Conservation (phyloP, 202 grass and related monocot species). For the Schoenoplectus tabernaemontani region DNA sequence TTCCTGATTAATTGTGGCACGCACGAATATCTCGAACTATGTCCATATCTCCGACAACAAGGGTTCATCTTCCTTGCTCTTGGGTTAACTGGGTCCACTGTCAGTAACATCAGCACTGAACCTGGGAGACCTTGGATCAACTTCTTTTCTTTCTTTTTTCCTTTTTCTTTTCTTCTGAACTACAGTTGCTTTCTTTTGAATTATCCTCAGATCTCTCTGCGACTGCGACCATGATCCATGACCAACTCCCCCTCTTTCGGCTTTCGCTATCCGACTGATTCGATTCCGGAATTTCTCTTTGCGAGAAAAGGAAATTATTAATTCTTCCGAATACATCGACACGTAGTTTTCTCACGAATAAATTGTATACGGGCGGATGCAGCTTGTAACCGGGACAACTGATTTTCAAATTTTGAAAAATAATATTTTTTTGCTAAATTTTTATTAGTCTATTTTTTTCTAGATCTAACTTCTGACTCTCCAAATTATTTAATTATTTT, state of each 20-base stretch:
- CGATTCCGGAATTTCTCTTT: not conserved
- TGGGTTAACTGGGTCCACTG: not conserved
- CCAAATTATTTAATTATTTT: no score
- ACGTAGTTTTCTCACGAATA: not conserved
- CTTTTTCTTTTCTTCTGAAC: no score
- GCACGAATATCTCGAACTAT: not conserved
- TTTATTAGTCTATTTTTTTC: no score
- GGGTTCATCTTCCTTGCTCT: not conserved
- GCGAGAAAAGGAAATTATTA: not conserved
- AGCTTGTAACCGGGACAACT: no score
- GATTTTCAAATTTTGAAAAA: no score
- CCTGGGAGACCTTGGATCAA: not conserved
- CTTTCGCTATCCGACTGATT: not conserved
- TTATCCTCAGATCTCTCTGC: not conserved
- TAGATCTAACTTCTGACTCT: no score
- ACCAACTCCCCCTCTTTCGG: not conserved
- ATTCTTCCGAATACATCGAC: not conserved
- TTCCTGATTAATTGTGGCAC: not conserved
- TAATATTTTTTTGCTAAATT: no score
- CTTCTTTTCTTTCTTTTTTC: no score
- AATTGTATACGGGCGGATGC: no score
- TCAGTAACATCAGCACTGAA: not conserved
- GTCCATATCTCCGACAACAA: not conserved
- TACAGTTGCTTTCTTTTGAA: not conserved
- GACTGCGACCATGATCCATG: not conserved